Evolutionary conservation across 2,329 filamentous ascomycete species (phyloP), one percentile per base, ranked within the genome.

Genomic region (Penicillium sp.): DNA sequence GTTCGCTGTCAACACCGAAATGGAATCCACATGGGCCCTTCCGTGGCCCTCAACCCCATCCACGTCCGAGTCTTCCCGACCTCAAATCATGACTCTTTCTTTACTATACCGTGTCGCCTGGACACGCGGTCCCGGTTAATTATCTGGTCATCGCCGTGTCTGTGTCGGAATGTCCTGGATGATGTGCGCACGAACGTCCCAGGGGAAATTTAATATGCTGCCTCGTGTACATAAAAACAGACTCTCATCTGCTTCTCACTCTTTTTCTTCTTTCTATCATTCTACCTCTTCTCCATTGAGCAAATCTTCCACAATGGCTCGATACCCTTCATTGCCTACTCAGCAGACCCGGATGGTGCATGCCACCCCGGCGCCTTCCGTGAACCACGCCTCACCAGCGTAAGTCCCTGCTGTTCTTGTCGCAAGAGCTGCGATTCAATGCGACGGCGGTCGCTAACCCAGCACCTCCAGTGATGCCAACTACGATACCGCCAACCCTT

Each of bases 401-500:
- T 74, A 69, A 57, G 72, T 68, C 2, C 7, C 34, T 34, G 31
- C 34, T 7, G 6, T 18, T 36, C 22, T 3, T 3, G n/a, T 39
- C 21, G 39, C 39, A 14, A 39, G 1, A 38, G 46, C 50, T 45
- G 31, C 24, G 14, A 11, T 39, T 24, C 42, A 18, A 57, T 45
- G 38, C 58, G 60, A 53, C 63, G 38, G 7, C 31, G 40, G n/a
- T 18, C 36, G 24, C 24, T 27, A 27, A 27, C 8, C 24, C 24
- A 27, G 24, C 8, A 5, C 24, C 24, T 21, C 27, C 48, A 76
- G 74, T 55, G 73, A 76, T 9, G 70, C 72, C 44, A 77, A 78
- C 63, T 79, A 74, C 56, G 78, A 80, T 58, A 80, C 78, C 45
- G 76, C 77, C 56, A 77, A 79, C 61, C 77, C 77, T 36, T 64